Evolutionary conservation across 805 yeast genomes (phyloP).

Genomic region (Candida cerambycidarum): DNA sequence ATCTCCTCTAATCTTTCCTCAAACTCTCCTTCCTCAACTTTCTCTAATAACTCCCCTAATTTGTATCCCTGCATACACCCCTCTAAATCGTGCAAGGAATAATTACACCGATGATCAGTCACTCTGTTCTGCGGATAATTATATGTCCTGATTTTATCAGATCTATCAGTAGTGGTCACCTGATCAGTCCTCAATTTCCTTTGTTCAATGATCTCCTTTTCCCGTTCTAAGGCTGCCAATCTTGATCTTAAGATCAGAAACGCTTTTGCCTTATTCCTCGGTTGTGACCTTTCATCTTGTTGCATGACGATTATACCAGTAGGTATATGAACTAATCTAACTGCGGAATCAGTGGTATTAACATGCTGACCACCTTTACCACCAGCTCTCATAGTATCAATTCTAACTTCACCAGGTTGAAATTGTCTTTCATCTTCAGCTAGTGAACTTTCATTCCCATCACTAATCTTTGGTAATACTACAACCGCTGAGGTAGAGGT

Average conservation of each 20-base stretch:
- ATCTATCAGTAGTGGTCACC: constrained; percentile 84
- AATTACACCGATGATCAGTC: constrained; percentile 91
- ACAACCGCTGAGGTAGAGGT: constrained; percentile 96
- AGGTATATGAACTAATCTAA: constrained; percentile 86
- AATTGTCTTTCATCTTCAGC: constrained; percentile 64
- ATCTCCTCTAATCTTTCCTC: constrained; percentile 25
- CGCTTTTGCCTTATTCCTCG: constrained; percentile 90
- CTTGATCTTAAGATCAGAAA: constrained; percentile 78
- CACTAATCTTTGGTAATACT: constrained; percentile 79
- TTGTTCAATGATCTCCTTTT: constrained; percentile 63
- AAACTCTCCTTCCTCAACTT: constrained; percentile 38
- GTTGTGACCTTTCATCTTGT: constrained; percentile 96
- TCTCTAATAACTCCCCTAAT: constrained; percentile 36
- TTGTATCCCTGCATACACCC: constrained; percentile 40
- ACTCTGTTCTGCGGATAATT: constrained; percentile 90
- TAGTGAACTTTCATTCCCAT: constrained; percentile 48
- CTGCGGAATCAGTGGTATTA: constrained; percentile 96
- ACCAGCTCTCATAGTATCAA: constrained; percentile 96
- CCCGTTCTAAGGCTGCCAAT: constrained; percentile 76
- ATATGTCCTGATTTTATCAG: constrained; percentile 92
- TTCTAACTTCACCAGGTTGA: constrained; percentile 81
- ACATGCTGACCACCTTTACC: constrained; percentile 99
- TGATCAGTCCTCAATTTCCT: constrained; percentile 71
- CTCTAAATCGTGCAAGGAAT: constrained; percentile 67
- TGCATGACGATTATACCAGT: constrained; percentile 86